Base-by-base conservation (phyloP, 129 eudicot species). In the Lonicera japonica region DNA sequence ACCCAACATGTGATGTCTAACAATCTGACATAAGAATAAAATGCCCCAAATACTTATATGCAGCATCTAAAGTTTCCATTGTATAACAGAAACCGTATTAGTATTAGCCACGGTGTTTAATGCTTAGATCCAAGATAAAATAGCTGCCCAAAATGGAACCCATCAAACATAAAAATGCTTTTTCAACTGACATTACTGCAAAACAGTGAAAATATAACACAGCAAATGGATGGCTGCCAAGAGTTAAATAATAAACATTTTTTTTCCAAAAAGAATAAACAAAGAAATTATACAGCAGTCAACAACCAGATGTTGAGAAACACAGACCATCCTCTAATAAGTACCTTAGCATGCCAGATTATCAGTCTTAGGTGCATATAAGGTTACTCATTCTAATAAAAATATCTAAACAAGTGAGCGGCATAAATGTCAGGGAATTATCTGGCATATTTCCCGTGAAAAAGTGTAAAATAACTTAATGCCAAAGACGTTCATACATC, bases 261-360 rank as follows among this genome's bases (percentile, higher is more conserved):
- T 5, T 38, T 17, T 50, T 50, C 54, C n/a, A 19, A 50, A 50
- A 50, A 52, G 23, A 1, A 52, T 6, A 29, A 1, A 52, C 23
- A 52, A 52, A 52, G 25, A 11, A 52, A 20, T 50, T 52, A 52
- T 20, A 52, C 4, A 12, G 54, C 16, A 50, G 19, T 50, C 18
- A 50, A 50, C 19, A 19, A 61, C 54, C 65, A 61, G 12, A 56
- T 14, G n/a, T n/a, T n/a, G n/a, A n/a, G n/a, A n/a, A n/a, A n/a
- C n/a, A n/a, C n/a, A n/a, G n/a, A n/a, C n/a, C n/a, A n/a, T n/a
- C n/a, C n/a, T n/a, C n/a, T n/a, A n/a, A n/a, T n/a, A n/a, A n/a
- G n/a, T n/a, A n/a, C n/a, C n/a, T n/a, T n/a, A n/a, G n/a, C n/a
- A n/a, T n/a, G n/a, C n/a, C n/a, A n/a, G n/a, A n/a, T n/a, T n/a